Conservation (phyloP, 73 alveolate species). For the Durusdinium trenchii region DNA sequence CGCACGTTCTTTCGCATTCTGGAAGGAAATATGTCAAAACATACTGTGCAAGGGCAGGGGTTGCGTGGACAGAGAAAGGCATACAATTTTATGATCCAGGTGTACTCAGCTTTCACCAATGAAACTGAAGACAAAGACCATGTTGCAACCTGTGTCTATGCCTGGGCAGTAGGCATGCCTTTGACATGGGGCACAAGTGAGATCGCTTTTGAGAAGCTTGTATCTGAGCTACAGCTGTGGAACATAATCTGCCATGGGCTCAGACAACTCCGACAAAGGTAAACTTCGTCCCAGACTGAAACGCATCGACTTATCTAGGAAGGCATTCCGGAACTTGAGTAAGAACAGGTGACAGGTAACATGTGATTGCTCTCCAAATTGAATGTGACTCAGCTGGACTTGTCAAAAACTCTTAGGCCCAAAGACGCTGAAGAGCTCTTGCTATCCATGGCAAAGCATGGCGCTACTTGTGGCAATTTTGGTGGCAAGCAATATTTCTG, state of each 20-base stretch:
- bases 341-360: too few relatives aligned
- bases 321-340: too few relatives aligned
- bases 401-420: background rate
- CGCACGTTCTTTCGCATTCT: background rate
- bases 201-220: background rate
- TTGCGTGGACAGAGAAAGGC: too few relatives aligned
- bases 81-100: background rate
- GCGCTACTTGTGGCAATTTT: background rate
- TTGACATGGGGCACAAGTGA: conserved; percentile 11
- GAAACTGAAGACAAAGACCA: background rate
- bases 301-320: too few relatives aligned
- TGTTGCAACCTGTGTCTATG: background rate
- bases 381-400: too few relatives aligned
- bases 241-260: background rate
- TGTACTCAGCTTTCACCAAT: background rate
- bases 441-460: background rate
- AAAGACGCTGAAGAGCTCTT: background rate
- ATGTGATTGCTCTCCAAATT: too few relatives aligned
- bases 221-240: background rate
- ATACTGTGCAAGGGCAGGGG: background rate
- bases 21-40: conserved; percentile 8
- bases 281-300: too few relatives aligned
- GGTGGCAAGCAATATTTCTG: background rate
- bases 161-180: background rate
- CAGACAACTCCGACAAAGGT: background rate